Percentiles rank a stretch among this genome's conserved stretches.
phyloP scores from a whole-genome alignment of 768 basidiomycete genomes.

The Amanita jacksonii region DNA sequence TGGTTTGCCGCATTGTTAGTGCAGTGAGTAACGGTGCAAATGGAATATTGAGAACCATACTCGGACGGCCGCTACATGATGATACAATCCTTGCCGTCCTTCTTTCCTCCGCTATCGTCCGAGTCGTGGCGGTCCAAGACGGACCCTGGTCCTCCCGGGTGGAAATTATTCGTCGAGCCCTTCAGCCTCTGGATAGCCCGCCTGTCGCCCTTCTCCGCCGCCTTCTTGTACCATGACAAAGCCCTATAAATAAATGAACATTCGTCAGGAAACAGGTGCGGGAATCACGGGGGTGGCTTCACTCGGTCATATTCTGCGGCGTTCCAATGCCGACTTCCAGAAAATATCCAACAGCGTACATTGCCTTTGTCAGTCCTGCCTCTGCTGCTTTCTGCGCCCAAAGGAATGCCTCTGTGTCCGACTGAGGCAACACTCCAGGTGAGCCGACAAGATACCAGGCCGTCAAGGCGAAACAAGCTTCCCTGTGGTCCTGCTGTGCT shows the following conservation, averaged over 20 bases:
- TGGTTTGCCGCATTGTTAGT: too few relatives aligned
- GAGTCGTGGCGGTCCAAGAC: constrained; percentile 50
- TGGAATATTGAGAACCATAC: too few relatives aligned
- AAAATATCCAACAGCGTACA: constrained; percentile 98
- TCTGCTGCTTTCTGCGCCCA: constrained; percentile 98
- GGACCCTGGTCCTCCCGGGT: constrained; percentile 52
- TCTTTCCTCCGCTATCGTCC: constrained; percentile 24
- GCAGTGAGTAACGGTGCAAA: too few relatives aligned
- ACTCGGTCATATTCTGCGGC: constrained; percentile 55
- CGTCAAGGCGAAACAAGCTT: constrained; percentile 95
- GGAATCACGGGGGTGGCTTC: constrained; percentile 21
- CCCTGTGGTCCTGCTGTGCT: constrained; percentile 92
- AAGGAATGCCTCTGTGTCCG: constrained; percentile 94
- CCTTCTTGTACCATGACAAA: constrained; percentile 75
- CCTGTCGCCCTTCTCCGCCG: constrained; percentile 89
- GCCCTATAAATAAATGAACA: constrained; percentile 36
- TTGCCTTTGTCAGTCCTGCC: constrained; percentile 83
- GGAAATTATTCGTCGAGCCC: constrained; percentile 42
- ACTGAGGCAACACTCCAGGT: constrained; percentile 93
- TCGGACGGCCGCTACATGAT: constrained; percentile 72
- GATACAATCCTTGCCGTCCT: constrained; percentile 66
- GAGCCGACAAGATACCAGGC: constrained; percentile 99
- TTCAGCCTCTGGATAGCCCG: constrained; percentile 81
- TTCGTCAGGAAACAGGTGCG: constrained; percentile 8
- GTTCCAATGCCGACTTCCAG: constrained; percentile 91